Conservation (phyloP, 306 rosid species). For the Quercus variabilis region DNA sequence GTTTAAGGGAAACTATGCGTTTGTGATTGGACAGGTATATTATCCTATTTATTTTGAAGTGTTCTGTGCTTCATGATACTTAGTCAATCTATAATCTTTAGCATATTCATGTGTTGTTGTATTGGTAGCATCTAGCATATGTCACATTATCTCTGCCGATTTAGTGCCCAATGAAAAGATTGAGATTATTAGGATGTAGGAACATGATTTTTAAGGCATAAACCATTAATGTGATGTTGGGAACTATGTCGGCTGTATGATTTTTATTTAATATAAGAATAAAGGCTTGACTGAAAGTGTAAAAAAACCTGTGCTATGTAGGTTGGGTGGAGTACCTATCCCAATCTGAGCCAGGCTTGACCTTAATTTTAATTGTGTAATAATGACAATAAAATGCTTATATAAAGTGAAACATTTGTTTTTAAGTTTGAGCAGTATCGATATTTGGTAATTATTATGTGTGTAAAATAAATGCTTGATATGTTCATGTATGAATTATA, state of each 20-base stretch:
- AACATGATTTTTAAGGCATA: neutral
- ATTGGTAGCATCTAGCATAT: neutral
- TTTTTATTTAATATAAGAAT: neutral
- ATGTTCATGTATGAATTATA: neutral
- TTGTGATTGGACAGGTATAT: conserved; percentile 81
- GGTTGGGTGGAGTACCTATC: neutral
- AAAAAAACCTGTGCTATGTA: neutral
- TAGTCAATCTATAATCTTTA: neutral
- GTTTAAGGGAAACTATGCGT: conserved; percentile 82
- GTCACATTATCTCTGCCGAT: neutral
- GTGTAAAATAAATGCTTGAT: neutral
- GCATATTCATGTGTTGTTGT: neutral
- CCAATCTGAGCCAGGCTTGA: neutral
- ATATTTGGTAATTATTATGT: neutral
- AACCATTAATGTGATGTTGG: neutral
- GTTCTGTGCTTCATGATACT: conserved; percentile 13
- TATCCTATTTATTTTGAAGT: conserved; percentile 1
- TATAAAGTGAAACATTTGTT: neutral
- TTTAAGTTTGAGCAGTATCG: neutral
- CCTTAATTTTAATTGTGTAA: neutral
- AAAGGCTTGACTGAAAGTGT: neutral
- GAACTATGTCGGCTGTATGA: neutral
- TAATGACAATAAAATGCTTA: neutral
- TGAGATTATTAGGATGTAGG: neutral
- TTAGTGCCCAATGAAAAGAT: neutral